Conservation (phyloP, 257 asterid species). For the Primulina tabacum region DNA sequence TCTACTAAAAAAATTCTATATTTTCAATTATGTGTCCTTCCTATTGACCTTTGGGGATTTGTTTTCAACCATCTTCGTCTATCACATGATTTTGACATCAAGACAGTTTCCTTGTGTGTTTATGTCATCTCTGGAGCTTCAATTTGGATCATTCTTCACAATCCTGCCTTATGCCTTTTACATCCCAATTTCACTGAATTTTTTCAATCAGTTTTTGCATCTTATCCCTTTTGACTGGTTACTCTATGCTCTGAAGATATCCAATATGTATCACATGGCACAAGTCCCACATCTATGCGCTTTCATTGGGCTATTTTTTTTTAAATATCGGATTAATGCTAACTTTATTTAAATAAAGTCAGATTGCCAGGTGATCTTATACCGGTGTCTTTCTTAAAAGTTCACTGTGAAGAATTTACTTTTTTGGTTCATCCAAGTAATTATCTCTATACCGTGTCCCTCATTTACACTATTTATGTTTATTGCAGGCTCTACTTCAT, state of each 20-base stretch:
- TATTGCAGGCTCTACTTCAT: constrained; percentile 76
- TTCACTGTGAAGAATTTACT: neutral
- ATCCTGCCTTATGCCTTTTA: neutral
- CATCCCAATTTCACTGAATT: neutral
- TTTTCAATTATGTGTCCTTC: no score
- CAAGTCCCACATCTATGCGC: neutral
- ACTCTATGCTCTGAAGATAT: no score
- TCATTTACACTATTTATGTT: neutral
- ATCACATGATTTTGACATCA: neutral
- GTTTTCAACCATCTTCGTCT: neutral
- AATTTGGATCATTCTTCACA: neutral
- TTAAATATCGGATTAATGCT: neutral
- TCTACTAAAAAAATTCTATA: no score
- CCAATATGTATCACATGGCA: neutral
- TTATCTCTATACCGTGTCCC: neutral
- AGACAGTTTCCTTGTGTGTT: neutral
- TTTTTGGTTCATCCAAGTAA: neutral
- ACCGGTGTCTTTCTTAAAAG: neutral
- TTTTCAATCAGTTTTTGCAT: neutral
- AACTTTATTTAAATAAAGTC: neutral
- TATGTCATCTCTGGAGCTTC: neutral
- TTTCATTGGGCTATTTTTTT: neutral
- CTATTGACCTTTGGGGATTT: neutral
- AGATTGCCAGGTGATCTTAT: neutral
- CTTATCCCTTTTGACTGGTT: no score